Percentiles rank a stretch among this genome's conserved stretches.
phyloP scores from a whole-genome alignment of 129 eudicot genomes.

The Helianthus tuberosus region DNA sequence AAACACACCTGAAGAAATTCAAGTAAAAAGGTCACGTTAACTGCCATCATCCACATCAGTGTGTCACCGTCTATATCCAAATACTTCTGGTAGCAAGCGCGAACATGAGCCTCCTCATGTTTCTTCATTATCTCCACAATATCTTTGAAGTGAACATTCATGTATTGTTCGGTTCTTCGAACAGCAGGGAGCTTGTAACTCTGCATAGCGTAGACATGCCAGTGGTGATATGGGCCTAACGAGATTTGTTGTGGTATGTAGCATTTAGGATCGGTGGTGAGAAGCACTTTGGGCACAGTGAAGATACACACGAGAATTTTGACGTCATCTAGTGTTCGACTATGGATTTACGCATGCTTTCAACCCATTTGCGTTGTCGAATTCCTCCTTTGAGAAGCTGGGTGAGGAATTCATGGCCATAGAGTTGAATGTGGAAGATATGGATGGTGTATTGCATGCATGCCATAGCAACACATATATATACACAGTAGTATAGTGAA shows the following conservation, averaged over 20 bases:
- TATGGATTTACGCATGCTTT: constrained; percentile 31
- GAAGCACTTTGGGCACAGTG: constrained; percentile 53
- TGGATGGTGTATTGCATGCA: too few relatives aligned
- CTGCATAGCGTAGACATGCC: constrained; percentile 31
- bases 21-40: constrained; percentile 53
- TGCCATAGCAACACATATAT: too few relatives aligned
- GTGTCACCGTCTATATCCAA: constrained; percentile 46
- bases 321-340: constrained; percentile 27
- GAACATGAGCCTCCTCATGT: constrained; percentile 37
- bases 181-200: constrained; percentile 37
- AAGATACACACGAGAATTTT: constrained; percentile 49
- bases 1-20: constrained; percentile 53
- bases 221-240: constrained; percentile 63
- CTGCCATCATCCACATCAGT: constrained; percentile 65
- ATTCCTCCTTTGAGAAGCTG: background rate
- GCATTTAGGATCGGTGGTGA: constrained; percentile 37
- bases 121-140: constrained; percentile 36
- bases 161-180: constrained; percentile 36
- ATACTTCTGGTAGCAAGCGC: constrained; percentile 57
- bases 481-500: too few relatives aligned
- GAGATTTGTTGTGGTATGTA: constrained; percentile 56
- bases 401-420: constrained; percentile 1
- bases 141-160: constrained; percentile 25
- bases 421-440: too few relatives aligned
- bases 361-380: constrained; percentile 33